Base-by-base conservation (phyloP, 2,329 filamentous ascomycete species). In the Fusarium napiforme region DNA sequence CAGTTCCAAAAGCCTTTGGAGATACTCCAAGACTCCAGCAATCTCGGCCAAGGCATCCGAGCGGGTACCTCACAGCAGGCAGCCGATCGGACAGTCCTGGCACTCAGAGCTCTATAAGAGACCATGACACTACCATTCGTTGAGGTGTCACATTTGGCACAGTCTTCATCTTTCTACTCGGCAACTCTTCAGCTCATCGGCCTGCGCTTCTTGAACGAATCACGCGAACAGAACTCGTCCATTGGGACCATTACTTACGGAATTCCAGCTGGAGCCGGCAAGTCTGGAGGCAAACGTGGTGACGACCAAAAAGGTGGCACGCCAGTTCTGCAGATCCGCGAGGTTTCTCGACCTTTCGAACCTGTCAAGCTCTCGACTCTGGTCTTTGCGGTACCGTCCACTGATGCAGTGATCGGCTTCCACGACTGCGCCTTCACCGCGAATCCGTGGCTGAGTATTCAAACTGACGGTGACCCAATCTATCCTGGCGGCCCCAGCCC, bases 91-190 rank as follows among this genome's bases (percentile, higher is more conserved):
- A 64, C 52, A 63, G 63, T 64, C 63, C 66, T 64, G 69, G 65
- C 66, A 63, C 56, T 69, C 60, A 42, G 65, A 52, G 59, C 56
- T 69, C 53, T 78, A 71, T 67, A 74, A 66, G 73, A 68, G 60
- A 74, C 52, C 60, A 79, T 80, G 74, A 84, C 84, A 80, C 78
- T 87, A 71, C 87, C 89, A 55, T 85, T 85, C 72, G 79, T 90
- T 74, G 85, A 89, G 79, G 94, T 97, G 79, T 91, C 91, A 69
- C 91, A 95, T 81, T 89, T 97, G 60, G 90, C 94, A 61, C 90
- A 91, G 40, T 93, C 94, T 7, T 90, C 92, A 56, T 96, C 94
- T 12, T 97, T 97, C 85, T 97, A 94, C 82, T 89, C 95, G 28
- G 89, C 93, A 71, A 87, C 94, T 73, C 87, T 94, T 12, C 93